Evolutionary conservation across 2,329 filamentous ascomycete species (phyloP).

Genomic region (Monosporascus sp.): DNA sequence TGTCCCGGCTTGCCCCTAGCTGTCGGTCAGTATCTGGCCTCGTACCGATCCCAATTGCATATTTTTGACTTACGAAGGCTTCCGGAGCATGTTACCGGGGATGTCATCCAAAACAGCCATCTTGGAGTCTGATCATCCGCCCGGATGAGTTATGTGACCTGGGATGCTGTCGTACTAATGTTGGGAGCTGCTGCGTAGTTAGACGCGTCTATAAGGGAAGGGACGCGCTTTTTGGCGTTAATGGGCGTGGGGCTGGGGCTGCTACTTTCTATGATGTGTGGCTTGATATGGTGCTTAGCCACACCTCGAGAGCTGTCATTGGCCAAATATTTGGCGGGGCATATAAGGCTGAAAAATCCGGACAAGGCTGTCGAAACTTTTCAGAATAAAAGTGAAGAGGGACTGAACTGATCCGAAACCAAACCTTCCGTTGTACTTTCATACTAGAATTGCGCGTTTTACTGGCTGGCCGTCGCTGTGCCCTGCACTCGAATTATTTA

Average conservation of each 20-base stretch:
- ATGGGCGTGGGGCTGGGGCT: constrained; percentile 19
- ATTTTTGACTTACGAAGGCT: constrained; percentile 39
- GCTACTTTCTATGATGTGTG: not conserved
- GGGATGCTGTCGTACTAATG: not conserved
- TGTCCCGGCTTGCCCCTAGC: constrained; percentile 31
- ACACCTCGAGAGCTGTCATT: not conserved
- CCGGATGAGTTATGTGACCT: not conserved
- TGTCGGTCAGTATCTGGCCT: constrained; percentile 14
- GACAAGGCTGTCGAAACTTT: not conserved
- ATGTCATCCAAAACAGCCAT: constrained; percentile 43
- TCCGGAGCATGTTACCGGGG: constrained; percentile 38
- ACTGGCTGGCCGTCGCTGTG: no score
- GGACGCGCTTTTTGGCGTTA: constrained; percentile 31
- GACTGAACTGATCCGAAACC: not conserved
- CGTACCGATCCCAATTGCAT: not conserved
- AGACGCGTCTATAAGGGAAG: constrained; percentile 11
- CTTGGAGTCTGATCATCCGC: constrained; percentile 3
- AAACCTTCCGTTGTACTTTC: no score
- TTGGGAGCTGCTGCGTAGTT: constrained; percentile 10
- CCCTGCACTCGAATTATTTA: no score
- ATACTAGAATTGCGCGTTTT: no score
- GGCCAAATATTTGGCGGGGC: not conserved
- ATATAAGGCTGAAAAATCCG: not conserved
- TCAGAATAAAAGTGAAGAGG: not conserved
- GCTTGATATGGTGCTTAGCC: not conserved